Evolutionary conservation across 306 rosid genomes (phyloP).

Genomic region (Dryas alaskensis): DNA sequence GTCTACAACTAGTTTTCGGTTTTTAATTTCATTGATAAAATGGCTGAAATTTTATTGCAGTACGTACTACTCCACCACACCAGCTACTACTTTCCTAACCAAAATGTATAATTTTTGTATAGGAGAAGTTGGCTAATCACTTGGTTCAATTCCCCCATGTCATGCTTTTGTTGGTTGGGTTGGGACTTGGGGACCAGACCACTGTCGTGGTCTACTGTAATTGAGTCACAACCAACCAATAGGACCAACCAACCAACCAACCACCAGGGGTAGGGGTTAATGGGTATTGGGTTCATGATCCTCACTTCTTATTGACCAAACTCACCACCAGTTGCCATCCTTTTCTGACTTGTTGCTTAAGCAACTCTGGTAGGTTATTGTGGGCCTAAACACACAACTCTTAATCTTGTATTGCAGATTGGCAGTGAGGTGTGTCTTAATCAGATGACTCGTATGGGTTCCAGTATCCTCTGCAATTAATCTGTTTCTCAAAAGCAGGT

Average conservation of each 20-base stretch:
- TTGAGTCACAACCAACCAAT: not conserved
- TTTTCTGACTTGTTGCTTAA: not conserved
- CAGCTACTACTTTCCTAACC: conserved; percentile 32
- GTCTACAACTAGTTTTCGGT: not conserved
- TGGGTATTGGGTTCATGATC: not conserved
- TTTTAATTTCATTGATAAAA: not conserved
- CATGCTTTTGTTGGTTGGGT: conserved; percentile 14
- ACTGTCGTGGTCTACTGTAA: not conserved
- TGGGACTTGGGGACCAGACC: conserved; percentile 15
- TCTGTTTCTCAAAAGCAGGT: no score
- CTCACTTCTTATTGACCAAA: not conserved
- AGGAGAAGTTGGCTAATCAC: conserved; percentile 23
- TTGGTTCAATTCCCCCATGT: conserved; percentile 12
- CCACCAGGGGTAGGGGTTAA: not conserved
- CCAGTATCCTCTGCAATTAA: no score
- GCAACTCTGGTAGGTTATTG: not conserved
- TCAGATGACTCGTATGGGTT: no score
- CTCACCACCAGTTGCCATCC: not conserved
- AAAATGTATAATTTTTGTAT: conserved; percentile 25
- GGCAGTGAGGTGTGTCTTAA: no score
- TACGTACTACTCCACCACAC: not conserved
- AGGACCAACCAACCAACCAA: not conserved
- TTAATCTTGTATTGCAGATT: no score
- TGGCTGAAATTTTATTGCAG: conserved; percentile 9
- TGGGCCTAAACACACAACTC: no score